These are phyloP conservation scores for Thecaphora thlaspeos DNA, from an alignment of 1,284 basidiomycete genomes.

Conservation along the genomic window DNA sequence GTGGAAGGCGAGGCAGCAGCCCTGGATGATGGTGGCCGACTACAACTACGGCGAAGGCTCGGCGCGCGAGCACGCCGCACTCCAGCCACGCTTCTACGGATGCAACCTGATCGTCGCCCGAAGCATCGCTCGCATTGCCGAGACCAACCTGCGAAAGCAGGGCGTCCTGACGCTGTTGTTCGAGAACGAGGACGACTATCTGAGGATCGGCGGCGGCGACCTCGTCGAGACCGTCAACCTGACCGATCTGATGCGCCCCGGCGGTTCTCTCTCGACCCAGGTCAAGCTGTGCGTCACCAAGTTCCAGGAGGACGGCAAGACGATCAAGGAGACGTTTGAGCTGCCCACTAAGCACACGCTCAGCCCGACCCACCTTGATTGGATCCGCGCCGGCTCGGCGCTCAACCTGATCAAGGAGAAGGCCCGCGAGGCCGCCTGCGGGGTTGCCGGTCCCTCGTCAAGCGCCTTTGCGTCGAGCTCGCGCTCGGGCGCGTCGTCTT, in stretches of 20 bases:
- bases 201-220: slow-evolving; percentile 46
- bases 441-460: slow-evolving; percentile 5
- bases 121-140: slow-evolving; percentile 67
- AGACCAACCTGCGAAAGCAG: slow-evolving; percentile 62
- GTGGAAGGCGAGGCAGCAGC: slow-evolving; percentile 53
- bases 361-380: slow-evolving; percentile 47
- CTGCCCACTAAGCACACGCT: slow-evolving; percentile 53
- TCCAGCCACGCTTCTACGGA: slow-evolving; percentile 94
- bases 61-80: slow-evolving; percentile 94
- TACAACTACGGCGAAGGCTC: slow-evolving; percentile 88
- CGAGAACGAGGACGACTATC: slow-evolving; percentile 54
- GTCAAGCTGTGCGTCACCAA: slow-evolving; percentile 54
- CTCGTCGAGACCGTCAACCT: slow-evolving; percentile 53
- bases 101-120: slow-evolving; percentile 61
- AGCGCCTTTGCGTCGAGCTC: slow-evolving; percentile 21
- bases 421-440: slow-evolving; percentile 9
- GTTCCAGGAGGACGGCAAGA: slow-evolving; percentile 40
- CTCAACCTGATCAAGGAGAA: slow-evolving; percentile 53
- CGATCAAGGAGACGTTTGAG: slow-evolving; percentile 47
- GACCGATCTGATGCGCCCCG: slow-evolving; percentile 46
- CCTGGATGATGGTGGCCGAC: slow-evolving; percentile 93
- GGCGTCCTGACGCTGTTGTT: slow-evolving; percentile 56
- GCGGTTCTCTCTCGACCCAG: slow-evolving; percentile 41
- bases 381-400: slow-evolving; percentile 56
- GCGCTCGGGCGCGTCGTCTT: slow-evolving; percentile 10